Conservation (phyloP, 192 early-diverging fungal species). For the Coemansia sp. region DNA sequence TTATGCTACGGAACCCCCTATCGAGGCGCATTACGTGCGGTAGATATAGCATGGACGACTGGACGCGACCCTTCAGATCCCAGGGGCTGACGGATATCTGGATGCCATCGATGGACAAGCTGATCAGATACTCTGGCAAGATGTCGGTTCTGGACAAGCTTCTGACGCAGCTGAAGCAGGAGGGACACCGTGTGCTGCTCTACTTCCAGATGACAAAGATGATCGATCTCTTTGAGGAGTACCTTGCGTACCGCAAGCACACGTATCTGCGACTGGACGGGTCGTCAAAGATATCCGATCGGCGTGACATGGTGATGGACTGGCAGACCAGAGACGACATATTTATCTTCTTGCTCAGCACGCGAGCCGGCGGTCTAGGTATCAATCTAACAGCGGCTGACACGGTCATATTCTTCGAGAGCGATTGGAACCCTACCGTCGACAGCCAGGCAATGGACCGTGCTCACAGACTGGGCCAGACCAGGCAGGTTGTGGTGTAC, state of each 20-base stretch:
- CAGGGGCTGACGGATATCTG: constrained; percentile 66
- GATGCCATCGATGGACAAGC: constrained; percentile 73
- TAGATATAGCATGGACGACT: constrained; percentile 23
- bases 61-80: constrained; percentile 40
- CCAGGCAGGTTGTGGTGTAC: constrained; percentile 82
- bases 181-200: constrained; percentile 76
- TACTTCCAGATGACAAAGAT: constrained; percentile 92
- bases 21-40: constrained; percentile 30
- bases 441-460: constrained; percentile 94
- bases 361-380: constrained; percentile 83
- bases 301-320: constrained; percentile 88
- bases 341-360: constrained; percentile 83
- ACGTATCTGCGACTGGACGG: constrained; percentile 88
- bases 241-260: constrained; percentile 81
- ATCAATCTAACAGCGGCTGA: constrained; percentile 91
- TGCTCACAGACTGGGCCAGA: constrained; percentile 83
- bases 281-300: constrained; percentile 80
- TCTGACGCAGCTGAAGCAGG: constrained; percentile 68
- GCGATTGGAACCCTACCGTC: constrained; percentile 89
- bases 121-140: constrained; percentile 81
- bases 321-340: constrained; percentile 87
- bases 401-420: constrained; percentile 86
- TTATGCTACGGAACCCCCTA: constrained; percentile 34
- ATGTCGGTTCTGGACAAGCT: constrained; percentile 69
- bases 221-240: constrained; percentile 88